These are phyloP conservation scores for Salix suchowensis DNA, from an alignment of 345 rosid species.

Conservation along the genomic window DNA sequence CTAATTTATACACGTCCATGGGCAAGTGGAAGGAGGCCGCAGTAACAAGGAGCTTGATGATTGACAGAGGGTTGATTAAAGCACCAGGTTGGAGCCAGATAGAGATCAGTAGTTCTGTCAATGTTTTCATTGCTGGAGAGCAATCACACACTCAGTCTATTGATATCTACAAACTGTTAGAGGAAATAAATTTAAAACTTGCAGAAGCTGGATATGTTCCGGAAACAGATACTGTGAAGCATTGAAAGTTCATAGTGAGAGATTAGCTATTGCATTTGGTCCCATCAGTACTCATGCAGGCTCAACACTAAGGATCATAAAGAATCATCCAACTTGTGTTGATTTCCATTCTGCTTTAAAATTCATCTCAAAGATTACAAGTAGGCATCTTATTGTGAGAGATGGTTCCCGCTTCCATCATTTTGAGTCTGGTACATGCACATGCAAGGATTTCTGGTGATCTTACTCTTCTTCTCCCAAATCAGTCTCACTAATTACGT, in stretches of 20 bases:
- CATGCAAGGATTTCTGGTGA: conserved; percentile 20
- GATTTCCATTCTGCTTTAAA: conserved; percentile 19
- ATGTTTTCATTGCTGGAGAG: conserved; percentile 23
- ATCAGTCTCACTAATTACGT: background rate
- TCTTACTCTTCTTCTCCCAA: background rate
- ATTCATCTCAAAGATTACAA: conserved; percentile 14
- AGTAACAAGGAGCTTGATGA: conserved; percentile 15
- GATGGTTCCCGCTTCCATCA: conserved; percentile 16
- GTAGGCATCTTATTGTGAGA: conserved; percentile 15
- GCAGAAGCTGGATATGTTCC: conserved; percentile 15
- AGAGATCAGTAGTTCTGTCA: conserved; percentile 13
- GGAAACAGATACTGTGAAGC: conserved; percentile 2
- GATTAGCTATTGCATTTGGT: conserved; percentile 18
- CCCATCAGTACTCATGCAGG: conserved; percentile 1
- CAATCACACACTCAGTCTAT: conserved; percentile 7
- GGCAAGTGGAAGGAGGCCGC: conserved; percentile 32
- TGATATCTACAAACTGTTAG: conserved; percentile 10
- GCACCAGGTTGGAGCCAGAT: conserved; percentile 26
- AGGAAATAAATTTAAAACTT: conserved; percentile 13
- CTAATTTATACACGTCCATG: conserved; percentile 22
- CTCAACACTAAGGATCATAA: conserved; percentile 6
- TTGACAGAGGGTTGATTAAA: conserved; percentile 15
- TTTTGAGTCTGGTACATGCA: conserved; percentile 16
- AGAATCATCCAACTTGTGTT: conserved; percentile 9
- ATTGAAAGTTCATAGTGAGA: conserved; percentile 12